Base-by-base conservation (phyloP, 176 grass and related monocot species). In the Chrysopogon serrulatus region DNA sequence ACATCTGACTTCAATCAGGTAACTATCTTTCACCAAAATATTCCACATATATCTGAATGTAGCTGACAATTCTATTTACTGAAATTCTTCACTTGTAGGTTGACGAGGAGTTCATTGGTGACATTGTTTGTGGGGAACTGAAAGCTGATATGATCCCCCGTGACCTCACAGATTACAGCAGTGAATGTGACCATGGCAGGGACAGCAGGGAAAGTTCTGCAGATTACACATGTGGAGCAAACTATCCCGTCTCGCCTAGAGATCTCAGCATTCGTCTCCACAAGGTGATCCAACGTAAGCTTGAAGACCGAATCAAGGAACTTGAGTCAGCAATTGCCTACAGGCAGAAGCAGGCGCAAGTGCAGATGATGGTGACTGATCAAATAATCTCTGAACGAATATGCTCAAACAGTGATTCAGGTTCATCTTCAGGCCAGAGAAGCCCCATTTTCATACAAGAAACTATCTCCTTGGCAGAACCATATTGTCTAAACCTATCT, bases 191-290 rank as follows among this genome's bases (percentile, higher is more conserved):
- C 14, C 56, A 71, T 88, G 79, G 60, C 61, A 85, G 76, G 71
- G 87, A 86, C 80, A 95, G 91, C 83, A 87, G 77, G 63, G 83
- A 47, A 30, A 87, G 82, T 24, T 83, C 87, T 54, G 81, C 91
- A 82, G 87, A 78, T 67, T 85, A 51, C 28, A 68, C 72, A 43
- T 74, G 86, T 21, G 82, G 79, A 74, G n/a, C 60, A 18, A 87
- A 89, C 83, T 97, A 92, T 84, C 74, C 93, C 4, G 77, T 98
- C 47, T 95, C 89, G 6, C 96, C 96, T 54, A 90, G 82, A 64
- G 87, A 95, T 71, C 91, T 98, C 27, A 94, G 91, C 71, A 61
- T 98, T 42, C 93, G 96, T 6, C 89, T 98, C 62, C 93, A 98
- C 34, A 89, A 92, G 74, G 91, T 98, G 68, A 88, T 98, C 71